phyloP scores from a whole-genome alignment of 2,329 filamentous ascomycete genomes.

The Hirsutella minnesotensis region DNA sequence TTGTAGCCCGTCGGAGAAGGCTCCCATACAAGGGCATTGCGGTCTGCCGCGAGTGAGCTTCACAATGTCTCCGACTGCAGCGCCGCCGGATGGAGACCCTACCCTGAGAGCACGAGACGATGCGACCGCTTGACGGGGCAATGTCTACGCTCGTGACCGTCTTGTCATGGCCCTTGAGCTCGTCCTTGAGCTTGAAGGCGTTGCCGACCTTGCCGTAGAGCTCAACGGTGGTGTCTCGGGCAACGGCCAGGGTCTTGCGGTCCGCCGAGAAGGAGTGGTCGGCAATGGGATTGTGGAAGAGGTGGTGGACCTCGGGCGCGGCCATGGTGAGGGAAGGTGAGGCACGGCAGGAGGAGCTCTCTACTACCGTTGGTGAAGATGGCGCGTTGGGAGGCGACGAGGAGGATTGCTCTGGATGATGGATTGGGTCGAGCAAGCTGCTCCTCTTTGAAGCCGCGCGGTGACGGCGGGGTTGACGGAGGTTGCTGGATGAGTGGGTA shows the following conservation, averaged over 20 bases:
- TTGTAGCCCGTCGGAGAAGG: constrained; percentile 88
- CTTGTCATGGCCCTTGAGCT: constrained; percentile 95
- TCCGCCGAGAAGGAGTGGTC: constrained; percentile 98
- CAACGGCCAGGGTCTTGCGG: constrained; percentile 76
- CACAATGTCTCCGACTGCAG: constrained; percentile 9
- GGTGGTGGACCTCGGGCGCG: constrained; percentile 81
- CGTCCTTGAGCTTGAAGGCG: constrained; percentile 75
- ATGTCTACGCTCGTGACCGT: constrained; percentile 94
- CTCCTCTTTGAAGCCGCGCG: not conserved
- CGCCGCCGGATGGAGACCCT: no score
- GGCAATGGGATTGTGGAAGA: constrained; percentile 92
- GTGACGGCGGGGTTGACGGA: not conserved
- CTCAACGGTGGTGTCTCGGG: constrained; percentile 81
- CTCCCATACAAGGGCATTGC: constrained; percentile 97
- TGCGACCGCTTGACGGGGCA: constrained; percentile 78
- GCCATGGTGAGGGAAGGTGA: constrained; percentile 48
- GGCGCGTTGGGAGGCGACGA: not conserved
- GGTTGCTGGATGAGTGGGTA: not conserved
- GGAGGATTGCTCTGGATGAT: not conserved
- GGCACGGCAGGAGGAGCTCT: constrained; percentile 58
- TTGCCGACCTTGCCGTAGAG: constrained; percentile 66
- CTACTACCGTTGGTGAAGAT: constrained; percentile 59
- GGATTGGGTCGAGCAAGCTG: not conserved
- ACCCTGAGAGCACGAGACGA: constrained; percentile 97
- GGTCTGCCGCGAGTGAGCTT: constrained; percentile 44